Evolutionary conservation across 2,329 filamentous ascomycete genomes (phyloP).

Genomic region (Lojkania enalia): DNA sequence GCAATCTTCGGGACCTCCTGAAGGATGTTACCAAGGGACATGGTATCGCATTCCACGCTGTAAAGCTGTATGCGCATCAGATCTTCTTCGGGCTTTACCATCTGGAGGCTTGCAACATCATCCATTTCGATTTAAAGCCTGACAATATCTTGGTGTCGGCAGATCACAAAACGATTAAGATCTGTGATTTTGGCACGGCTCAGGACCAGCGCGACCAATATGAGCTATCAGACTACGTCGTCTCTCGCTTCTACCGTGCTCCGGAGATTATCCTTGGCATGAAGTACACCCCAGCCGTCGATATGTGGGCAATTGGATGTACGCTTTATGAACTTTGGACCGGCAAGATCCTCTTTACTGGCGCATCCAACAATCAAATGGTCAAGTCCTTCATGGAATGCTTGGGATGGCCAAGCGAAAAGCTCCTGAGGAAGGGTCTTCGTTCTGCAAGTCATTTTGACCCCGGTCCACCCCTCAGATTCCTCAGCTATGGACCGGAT

Average conservation of each 20-base stretch:
- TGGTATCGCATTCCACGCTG: conserved; percentile 85
- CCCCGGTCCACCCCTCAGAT: conserved; percentile 68
- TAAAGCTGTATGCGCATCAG: conserved; percentile 87
- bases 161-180: conserved; percentile 73
- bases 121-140: conserved; percentile 95
- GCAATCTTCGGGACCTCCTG: conserved; percentile 86
- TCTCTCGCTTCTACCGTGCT: conserved; percentile 95
- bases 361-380: conserved; percentile 98
- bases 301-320: conserved; percentile 96
- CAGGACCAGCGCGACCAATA: conserved; percentile 81
- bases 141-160: conserved; percentile 82
- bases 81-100: conserved; percentile 89
- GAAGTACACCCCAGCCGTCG: conserved; percentile 89
- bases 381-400: conserved; percentile 94
- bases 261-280: conserved; percentile 98
- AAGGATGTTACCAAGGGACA: conserved; percentile 83
- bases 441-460: conserved; percentile 77
- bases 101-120: conserved; percentile 87
- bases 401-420: conserved; percentile 86
- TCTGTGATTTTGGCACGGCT: conserved; percentile 96
- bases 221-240: conserved; percentile 90
- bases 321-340: conserved; percentile 97
- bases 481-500: conserved; percentile 55
- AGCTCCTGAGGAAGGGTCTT: conserved; percentile 81
- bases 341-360: conserved; percentile 94